Conservation (phyloP, 2,329 filamentous ascomycete species). For the Mollisiaceae sp. region DNA sequence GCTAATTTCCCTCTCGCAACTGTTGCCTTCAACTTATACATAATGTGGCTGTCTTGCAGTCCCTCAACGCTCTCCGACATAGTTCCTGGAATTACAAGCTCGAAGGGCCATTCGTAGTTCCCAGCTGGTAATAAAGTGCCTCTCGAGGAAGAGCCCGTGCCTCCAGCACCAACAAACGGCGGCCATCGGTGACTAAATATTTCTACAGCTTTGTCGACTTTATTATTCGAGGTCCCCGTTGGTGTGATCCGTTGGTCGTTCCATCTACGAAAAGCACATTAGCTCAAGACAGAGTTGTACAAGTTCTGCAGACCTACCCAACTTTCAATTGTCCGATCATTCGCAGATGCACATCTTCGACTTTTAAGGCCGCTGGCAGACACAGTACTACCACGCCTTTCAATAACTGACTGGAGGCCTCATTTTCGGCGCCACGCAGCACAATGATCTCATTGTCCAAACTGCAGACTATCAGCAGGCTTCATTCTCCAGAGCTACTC, state of each 20-base stretch:
- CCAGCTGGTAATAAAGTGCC: conserved; percentile 68
- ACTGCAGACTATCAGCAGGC: conserved; percentile 48
- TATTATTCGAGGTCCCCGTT: conserved; percentile 63
- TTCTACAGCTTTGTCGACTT: conserved; percentile 60
- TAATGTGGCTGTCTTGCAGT: conserved; percentile 81
- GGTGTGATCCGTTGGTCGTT: conserved; percentile 58
- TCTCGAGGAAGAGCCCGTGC: conserved; percentile 52
- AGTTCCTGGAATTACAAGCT: conserved; percentile 72
- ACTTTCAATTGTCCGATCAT: conserved; percentile 72
- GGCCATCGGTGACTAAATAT: conserved; percentile 74
- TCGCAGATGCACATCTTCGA: conserved; percentile 75
- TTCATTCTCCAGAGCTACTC: conserved; percentile 15
- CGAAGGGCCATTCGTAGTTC: conserved; percentile 86
- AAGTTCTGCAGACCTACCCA: conserved; percentile 56
- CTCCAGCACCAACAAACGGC: conserved; percentile 62
- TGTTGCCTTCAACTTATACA: conserved; percentile 90
- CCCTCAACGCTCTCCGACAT: conserved; percentile 91
- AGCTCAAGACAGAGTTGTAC: conserved; percentile 9
- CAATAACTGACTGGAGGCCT: conserved; percentile 76
- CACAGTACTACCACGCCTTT: conserved; percentile 78
- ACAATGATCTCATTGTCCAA: conserved; percentile 81
- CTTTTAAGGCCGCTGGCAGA: conserved; percentile 68
- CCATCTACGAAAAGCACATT: conserved; percentile 49
- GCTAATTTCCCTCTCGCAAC: conserved; percentile 86
- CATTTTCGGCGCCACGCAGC: conserved; percentile 75